Percentiles rank a stretch among this genome's conserved stretches.
These are phyloP conservation scores for Suillus fuscotomentosus DNA, from an alignment of 768 basidiomycete species.

Conservation along the genomic window DNA sequence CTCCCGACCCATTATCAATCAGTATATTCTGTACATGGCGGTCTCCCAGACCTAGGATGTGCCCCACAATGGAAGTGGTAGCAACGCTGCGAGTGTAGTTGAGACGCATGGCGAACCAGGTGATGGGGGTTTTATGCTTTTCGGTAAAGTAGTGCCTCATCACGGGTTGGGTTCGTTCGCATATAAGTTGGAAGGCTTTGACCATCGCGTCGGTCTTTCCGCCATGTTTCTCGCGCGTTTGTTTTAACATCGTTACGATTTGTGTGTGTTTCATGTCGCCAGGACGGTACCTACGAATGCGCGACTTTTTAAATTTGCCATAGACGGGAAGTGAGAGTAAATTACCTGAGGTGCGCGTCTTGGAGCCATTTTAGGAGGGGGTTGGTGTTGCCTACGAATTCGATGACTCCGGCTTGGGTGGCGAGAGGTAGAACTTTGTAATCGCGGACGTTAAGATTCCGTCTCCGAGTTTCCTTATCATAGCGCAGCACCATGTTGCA, in stretches of 20 bases:
- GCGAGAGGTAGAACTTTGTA: conserved; percentile 91
- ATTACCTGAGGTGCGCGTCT: conserved; percentile 59
- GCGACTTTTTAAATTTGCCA: conserved; percentile 3
- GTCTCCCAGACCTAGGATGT: conserved; percentile 90
- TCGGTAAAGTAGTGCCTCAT: conserved; percentile 96
- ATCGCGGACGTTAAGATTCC: conserved; percentile 71
- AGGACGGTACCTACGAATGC: conserved; percentile 59
- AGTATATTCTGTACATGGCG: conserved; percentile 92
- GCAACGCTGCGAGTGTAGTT: conserved; percentile 92
- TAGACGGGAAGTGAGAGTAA: conserved; percentile 15
- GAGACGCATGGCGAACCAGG: conserved; percentile 90
- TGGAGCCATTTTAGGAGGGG: conserved; percentile 64
- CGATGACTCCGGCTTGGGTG: conserved; percentile 77
- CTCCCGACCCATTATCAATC: conserved; percentile 77
- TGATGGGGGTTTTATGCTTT: conserved; percentile 79
- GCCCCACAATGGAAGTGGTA: conserved; percentile 90
- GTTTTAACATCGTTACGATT: conserved; percentile 27
- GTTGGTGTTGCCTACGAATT: conserved; percentile 82
- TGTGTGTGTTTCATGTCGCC: conserved; percentile 43
- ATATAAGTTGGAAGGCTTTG: conserved; percentile 36
- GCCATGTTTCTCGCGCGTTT: conserved; percentile 31
- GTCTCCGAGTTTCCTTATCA: conserved; percentile 74
- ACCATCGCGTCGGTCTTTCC: conserved; percentile 31
- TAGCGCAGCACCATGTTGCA: conserved; percentile 74
- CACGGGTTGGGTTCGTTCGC: conserved; percentile 67